Evolutionary conservation across 192 early-diverging fungal species (phyloP), one percentile per base, ranked within the genome.

Genomic region (Bifiguratus adelaidae): DNA sequence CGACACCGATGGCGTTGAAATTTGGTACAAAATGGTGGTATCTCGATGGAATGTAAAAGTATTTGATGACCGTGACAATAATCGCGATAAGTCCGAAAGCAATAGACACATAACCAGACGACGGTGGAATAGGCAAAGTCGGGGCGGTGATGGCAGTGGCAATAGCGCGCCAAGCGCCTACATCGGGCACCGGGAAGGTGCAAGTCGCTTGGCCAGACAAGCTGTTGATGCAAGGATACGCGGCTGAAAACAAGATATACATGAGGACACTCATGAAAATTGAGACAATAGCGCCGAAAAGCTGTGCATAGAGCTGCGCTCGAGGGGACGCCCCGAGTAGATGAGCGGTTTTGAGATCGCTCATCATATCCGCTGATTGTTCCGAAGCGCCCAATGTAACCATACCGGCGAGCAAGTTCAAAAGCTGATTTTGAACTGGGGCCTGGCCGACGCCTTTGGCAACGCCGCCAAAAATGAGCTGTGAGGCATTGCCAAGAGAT

Each of bases 331-430:
- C 81, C 44, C 69, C 64, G 20, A 84, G 47, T 35, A 83, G 47
- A 27, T 83, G 74, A 41, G 61, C 81, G 38, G 81, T 83, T 58
- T 83, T 83, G 32, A 83, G 57, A 60, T 83, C 81, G 30, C 78
- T 68, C 46, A 83, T 73, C 81, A 83, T 83, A 46, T 83, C 81
- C 37, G 77, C 80, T 44, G 71, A 34, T 40, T 80, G 75, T 24
- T 59, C 50, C 49, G 78, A 72, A 29, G 67, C 76, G 3, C 68
- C 61, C 11, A 70, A 67, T 45, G 74, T 56, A 48, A 81, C 63
- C 68, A 73, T 65, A 68, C 76, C 78, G 47, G 74, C 68, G 53
- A 75, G 60, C 45, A 81, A 55, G 54, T 81, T 81, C 58, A 58
- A 62, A 53, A 56, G 67, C 36, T 73, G 76, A 15, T 73, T 52